Evolutionary conservation across 2,329 filamentous ascomycete species (phyloP), one percentile per base, ranked within the genome.

Genomic region (Catunica adiposa): DNA sequence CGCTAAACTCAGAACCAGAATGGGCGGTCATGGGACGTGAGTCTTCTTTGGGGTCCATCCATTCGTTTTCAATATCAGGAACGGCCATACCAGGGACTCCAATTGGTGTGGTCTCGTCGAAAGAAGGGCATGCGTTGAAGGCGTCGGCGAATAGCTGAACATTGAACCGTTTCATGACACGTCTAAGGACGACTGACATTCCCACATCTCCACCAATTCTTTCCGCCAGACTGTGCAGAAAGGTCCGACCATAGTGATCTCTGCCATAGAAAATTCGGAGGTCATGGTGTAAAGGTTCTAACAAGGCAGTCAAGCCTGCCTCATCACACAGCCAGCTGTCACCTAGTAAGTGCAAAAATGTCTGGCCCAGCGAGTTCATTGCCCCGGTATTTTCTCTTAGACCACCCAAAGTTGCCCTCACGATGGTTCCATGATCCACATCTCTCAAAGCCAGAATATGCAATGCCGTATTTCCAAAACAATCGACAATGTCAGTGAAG

Each of bases 241-340:
- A 68, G 3, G 69, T 77, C 40, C 77, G 73, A 1, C 76, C 76
- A 59, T 76, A 79, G 38, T 68, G 63, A 59, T 80, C 77, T 14
- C 65, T 64, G 1, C 63, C 61, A 20, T 66, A 65, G 1, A 68
- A 53, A 0, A 58, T 52, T 1, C 59, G 51, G 4, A 66, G 50
- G 9, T 74, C 58, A 2, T 63, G 57, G 0, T 47, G 56, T 11
- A 69, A 61, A 7, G 67, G 62, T 50, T 56, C 62, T 34, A 59
- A 60, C 26, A 67, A 58, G 1, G 9, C 48, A 4, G 54, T 15
- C 6, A 56, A 38, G 14, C 23, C 20, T 3, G 63, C 62, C 2
- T 62, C 56, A 6, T 62, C 61, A 2, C 60, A 58, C 47, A 72
- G 68, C 67, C 70, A 71, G 1, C 58, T 58, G 0, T 60, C 61